phyloP scores from a whole-genome alignment of 1,284 basidiomycete genomes.

The Ceratobasidium sp. region DNA sequence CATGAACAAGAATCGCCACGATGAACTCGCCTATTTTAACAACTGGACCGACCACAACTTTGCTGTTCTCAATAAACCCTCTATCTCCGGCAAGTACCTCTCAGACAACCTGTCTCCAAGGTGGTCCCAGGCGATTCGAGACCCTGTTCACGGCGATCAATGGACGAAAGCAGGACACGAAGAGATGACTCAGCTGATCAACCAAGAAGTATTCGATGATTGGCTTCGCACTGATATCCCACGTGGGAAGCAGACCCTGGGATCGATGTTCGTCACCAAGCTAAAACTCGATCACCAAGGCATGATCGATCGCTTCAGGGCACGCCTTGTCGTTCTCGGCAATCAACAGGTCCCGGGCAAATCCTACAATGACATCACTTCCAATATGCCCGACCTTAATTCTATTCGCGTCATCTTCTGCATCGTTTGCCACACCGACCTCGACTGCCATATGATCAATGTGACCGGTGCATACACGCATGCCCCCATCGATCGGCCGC shows the following conservation, averaged over 20 bases:
- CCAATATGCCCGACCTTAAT: background rate
- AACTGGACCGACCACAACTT: background rate
- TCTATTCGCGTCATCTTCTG: background rate
- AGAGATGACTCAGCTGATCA: background rate
- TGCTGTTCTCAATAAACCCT: background rate
- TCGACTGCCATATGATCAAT: conserved; percentile 1
- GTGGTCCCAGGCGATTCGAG: conserved; percentile 5
- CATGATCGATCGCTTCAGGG: background rate
- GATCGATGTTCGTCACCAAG: conserved; percentile 11
- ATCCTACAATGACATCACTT: background rate
- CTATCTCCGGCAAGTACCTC: background rate
- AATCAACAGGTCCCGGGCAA: conserved; percentile 1
- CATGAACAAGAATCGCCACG: too few species aligned
- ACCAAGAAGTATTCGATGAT: background rate
- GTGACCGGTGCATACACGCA: conserved; percentile 17
- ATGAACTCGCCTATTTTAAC: background rate
- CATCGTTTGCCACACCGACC: background rate
- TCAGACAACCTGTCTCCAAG: background rate
- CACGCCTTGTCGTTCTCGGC: background rate
- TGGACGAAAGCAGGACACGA: background rate
- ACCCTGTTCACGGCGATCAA: background rate
- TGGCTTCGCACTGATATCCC: background rate
- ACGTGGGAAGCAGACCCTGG: background rate
- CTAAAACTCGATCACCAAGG: background rate
- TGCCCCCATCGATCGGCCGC: background rate